A percentile compares a stretch with the other conserved stretches of the same genome.
Conservation (phyloP, 805 yeast species). For the Pichia exigua region DNA sequence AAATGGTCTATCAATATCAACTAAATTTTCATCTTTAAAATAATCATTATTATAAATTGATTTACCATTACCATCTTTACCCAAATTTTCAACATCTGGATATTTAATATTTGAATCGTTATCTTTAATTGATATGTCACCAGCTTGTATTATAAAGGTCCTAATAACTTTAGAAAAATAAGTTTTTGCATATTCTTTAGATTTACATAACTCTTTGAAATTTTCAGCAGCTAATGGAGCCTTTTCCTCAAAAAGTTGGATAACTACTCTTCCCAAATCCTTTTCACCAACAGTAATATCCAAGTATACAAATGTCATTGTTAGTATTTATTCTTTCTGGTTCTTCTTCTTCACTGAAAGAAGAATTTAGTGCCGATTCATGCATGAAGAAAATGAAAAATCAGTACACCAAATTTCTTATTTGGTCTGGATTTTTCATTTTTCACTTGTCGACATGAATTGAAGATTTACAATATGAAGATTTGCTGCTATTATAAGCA, state of each 20-base stretch:
- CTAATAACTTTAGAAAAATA: slow-evolving; percentile 56
- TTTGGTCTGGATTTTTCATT: neutral
- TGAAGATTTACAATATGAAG: neutral
- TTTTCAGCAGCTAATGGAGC: slow-evolving; percentile 55
- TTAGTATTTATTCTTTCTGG: too few relatives aligned
- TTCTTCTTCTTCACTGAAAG: neutral
- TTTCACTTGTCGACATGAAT: neutral
- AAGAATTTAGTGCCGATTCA: neutral
- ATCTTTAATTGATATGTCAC: slow-evolving; percentile 36
- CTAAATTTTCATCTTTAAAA: slow-evolving; percentile 53
- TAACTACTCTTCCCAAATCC: slow-evolving; percentile 51
- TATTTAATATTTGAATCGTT: slow-evolving; percentile 27
- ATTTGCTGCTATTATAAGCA: neutral
- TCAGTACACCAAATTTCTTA: neutral
- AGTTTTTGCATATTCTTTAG: slow-evolving; percentile 35
- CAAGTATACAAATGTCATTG: slow-evolving; percentile 22
- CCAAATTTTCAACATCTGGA: slow-evolving; percentile 23
- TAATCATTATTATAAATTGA: slow-evolving; percentile 12
- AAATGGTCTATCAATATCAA: slow-evolving; percentile 37
- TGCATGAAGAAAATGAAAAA: neutral
- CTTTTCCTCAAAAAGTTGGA: slow-evolving; percentile 37
- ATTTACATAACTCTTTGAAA: slow-evolving; percentile 40
- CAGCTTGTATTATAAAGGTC: slow-evolving; percentile 67
- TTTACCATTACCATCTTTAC: slow-evolving; percentile 32
- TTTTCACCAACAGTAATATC: slow-evolving; percentile 34